Percentiles rank a stretch among this genome's conserved stretches.
Evolutionary conservation across 148 eudicot genomes (phyloP).

Genomic region (Camellia lanceoleosa): DNA sequence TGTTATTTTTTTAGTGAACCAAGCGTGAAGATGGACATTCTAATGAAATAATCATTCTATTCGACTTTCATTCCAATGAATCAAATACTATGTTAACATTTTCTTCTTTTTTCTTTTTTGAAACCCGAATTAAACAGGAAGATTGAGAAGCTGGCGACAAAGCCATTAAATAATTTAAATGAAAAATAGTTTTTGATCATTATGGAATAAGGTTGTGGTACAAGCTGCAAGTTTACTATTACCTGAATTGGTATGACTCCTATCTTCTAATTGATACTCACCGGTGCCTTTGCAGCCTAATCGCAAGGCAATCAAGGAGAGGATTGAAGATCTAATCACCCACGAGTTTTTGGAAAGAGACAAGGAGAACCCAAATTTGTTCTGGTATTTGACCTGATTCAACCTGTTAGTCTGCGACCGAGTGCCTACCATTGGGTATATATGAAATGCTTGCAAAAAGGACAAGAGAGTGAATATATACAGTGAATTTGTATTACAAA

Average conservation of each 20-base stretch:
- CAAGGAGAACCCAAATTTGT: slow-evolving; percentile 30
- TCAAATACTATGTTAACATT: too few relatives aligned
- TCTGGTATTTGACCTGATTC: slow-evolving; percentile 47
- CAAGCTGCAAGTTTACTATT: too few relatives aligned
- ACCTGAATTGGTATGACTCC: too few relatives aligned
- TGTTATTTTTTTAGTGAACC: too few relatives aligned
- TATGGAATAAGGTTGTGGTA: neutral
- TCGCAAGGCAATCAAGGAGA: slow-evolving; percentile 47
- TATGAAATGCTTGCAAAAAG: neutral
- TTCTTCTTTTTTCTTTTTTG: too few relatives aligned
- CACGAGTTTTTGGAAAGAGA: slow-evolving; percentile 58
- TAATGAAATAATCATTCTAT: too few relatives aligned
- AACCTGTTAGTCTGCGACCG: neutral
- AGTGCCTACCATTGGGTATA: too few relatives aligned
- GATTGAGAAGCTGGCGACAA: too few relatives aligned
- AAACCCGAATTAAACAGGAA: too few relatives aligned
- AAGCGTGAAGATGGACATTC: too few relatives aligned
- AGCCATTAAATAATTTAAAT: too few relatives aligned
- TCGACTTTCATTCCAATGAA: too few relatives aligned
- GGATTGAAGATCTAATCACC: slow-evolving; percentile 57
- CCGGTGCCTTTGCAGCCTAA: slow-evolving; percentile 41
- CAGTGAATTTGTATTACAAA: neutral
- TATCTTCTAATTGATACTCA: neutral
- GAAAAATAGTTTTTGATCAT: neutral
- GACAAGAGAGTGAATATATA: neutral